Base-by-base conservation (phyloP, 345 rosid genomes). In the Zanthoxylum bungeanum region DNA sequence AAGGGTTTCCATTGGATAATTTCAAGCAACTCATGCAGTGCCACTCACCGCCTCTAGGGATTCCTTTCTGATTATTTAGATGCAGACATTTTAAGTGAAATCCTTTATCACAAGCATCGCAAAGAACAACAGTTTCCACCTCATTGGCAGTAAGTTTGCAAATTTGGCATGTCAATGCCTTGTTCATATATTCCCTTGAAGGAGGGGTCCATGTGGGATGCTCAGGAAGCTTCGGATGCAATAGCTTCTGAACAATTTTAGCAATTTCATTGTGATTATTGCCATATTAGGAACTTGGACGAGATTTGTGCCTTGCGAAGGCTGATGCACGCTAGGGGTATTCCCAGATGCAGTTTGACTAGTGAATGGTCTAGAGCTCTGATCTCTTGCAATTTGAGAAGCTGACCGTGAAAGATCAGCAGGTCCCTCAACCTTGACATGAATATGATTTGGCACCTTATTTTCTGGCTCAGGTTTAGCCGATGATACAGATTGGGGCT, bases 41-140 rank as follows among this genome's bases (percentile, higher is more conserved):
- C 98, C 99, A 92, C 78, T 95, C 99, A 68, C 85, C 88, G 68
- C 84, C 86, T 76, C 87, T 89, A 42, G 96, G 93, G 66, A 91
- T 82, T 71, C 81, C 93, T 78, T 84, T 85, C 73, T 84, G 83
- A 80, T 80, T 90, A 75, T 80, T 73, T 33, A 85, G 55, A 44
- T 85, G 91, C 68, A 92, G 79, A 79, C 99, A 95, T 84, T 79
- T 89, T 68, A 91, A 78, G 84, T 95, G 99, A 82, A 78, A 91
- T 75, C 94, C 98, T 78, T 88, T 91, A 82, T 89, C 99, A 74
- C 99, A 95, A 53, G 89, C 86, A 85, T 95, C 99, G 73, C 99
- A 95, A 73, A 92, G 72, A 37, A 89, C 83, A 27, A 91, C 86
- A 74, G 81, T 85, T 64, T 91, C 96, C 79, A 95, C 89, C 75